Base-by-base conservation (phyloP, 2,329 filamentous ascomycete genomes). In the Fusarium brevicatenulatum region DNA sequence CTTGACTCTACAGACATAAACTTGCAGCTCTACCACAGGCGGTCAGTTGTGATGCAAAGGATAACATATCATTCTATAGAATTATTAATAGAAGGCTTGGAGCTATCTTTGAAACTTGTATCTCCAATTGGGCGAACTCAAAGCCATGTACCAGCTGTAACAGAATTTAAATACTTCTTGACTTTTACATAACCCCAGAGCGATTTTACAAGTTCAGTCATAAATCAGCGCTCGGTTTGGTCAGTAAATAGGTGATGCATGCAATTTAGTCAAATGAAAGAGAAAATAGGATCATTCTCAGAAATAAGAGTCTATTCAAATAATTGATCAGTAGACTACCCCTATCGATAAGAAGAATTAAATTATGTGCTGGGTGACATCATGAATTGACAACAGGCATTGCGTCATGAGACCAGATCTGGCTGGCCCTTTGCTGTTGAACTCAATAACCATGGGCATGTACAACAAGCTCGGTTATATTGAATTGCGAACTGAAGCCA, bases 321-420 rank as follows among this genome's bases (percentile, higher is more conserved):
- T n/a, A 36, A 42, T 46, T 43, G 11, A 25, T 21, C 11, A 30
- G 44, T 8, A 59, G 36, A 59, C 43, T 40, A 32, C 30, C 21
- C 21, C 21, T 50, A 36, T 37, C 30, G 18, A 57, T 40, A 49
- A 59, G 30, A 53, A 56, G 9, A 23, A 62, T 53, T 49, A 59
- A 32, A 55, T 56, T 53, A 70, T 62, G 70, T 70, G 70, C 59
- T 59, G 36, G 52, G 37, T 73, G 61, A 60, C 59, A 66, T 72
- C 64, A 66, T 72, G 59, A 61, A 54, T 59, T 54, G 56, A 57
- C 64, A 49, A 49, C 53, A 66, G 56, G 43, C 47, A 72, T 72
- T 72, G 55, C 66, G 59, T 73, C 66, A 72, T 71, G 66, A 71
- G 70, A 71, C 66, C 63, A 53, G 56, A 62, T 63, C 62, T 46